Evolutionary conservation across 2,329 filamentous ascomycete species (phyloP), one percentile per base, ranked within the genome.

Genomic region (Claviceps pazoutovae): DNA sequence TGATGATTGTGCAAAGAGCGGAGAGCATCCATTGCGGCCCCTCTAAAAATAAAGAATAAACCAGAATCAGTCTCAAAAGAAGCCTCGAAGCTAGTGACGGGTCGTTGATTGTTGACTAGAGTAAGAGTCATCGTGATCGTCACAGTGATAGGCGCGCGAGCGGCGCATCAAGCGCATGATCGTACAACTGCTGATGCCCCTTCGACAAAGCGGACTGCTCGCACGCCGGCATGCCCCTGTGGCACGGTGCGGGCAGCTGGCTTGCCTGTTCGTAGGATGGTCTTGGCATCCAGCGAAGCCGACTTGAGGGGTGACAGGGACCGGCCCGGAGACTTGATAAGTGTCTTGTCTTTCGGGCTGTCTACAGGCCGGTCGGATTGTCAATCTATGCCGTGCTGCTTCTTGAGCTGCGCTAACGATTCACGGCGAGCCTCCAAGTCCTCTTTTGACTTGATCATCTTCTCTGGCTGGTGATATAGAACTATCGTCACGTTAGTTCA

Each of bases 331-430:
- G 76, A 76, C 69, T 65, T 67, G 63, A 70, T 68, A 60, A 61
- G 56, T 60, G 64, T 66, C 63, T 73, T 66, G 62, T 66, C 66
- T 59, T 61, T 65, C 66, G 66, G 67, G 66, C 63, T 68, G 64
- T 77, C 78, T 68, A 70, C 74, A 79, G 79, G 73, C 80, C 80
- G 80, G 80, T 84, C 80, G 76, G 76, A 79, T 80, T 81, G 81
- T 91, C 88, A 98, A 83, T 96, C 91, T 79, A 97, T 96, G 68
- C 90, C 91, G 72, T 98, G 89, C 72, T 97, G 88, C 68, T 85
- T 82, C 77, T 98, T 98, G 74, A 97, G 83, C 75, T 88, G 86
- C 80, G 95, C 91, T 86, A 98, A 83, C 77, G 91, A 93, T 71
- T 95, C 88, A 73, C 93, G 87, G 74, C 93, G 88, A 64, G 88